phyloP scores from a whole-genome alignment of 2,329 filamentous ascomycete genomes.

The Microsporum audouinii region DNA sequence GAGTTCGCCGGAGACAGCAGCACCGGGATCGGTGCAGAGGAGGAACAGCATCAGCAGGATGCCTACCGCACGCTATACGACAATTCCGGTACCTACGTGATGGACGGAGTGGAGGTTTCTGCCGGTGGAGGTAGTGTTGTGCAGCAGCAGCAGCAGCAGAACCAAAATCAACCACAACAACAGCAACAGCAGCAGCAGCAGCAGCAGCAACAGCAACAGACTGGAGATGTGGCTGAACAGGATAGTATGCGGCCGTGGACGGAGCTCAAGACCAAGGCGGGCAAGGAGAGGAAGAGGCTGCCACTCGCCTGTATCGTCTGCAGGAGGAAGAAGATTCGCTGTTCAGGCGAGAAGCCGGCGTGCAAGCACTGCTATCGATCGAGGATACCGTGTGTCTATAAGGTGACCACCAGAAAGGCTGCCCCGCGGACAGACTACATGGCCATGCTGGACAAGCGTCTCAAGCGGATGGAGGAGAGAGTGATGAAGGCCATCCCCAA shows the following conservation, averaged over 20 bases:
- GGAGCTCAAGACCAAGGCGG: constrained; percentile 79
- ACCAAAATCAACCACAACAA: not conserved
- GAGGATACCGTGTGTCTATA: constrained; percentile 92
- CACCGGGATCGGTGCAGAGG: not conserved
- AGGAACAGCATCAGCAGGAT: constrained; percentile 4
- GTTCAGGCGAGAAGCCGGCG: constrained; percentile 91
- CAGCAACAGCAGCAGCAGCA: not conserved
- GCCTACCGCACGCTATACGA: not conserved
- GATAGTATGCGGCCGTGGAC: constrained; percentile 59
- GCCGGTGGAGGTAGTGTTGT: not conserved
- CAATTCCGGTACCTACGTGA: not conserved
- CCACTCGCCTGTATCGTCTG: constrained; percentile 93
- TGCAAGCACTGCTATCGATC: constrained; percentile 94
- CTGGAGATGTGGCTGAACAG: constrained; percentile 36
- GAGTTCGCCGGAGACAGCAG: constrained; percentile 3
- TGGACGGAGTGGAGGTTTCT: not conserved
- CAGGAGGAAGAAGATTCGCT: constrained; percentile 92
- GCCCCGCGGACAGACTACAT: constrained; percentile 95
- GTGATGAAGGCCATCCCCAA: constrained; percentile 94
- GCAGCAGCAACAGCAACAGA: not conserved
- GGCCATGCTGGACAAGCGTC: constrained; percentile 92
- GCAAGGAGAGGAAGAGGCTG: constrained; percentile 86
- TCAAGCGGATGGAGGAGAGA: constrained; percentile 95
- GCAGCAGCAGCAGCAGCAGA: not conserved
- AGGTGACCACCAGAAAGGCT: constrained; percentile 87